Base-by-base conservation (phyloP, 495 filamentous ascomycete genomes). In the Aspergillus haitiensis region DNA sequence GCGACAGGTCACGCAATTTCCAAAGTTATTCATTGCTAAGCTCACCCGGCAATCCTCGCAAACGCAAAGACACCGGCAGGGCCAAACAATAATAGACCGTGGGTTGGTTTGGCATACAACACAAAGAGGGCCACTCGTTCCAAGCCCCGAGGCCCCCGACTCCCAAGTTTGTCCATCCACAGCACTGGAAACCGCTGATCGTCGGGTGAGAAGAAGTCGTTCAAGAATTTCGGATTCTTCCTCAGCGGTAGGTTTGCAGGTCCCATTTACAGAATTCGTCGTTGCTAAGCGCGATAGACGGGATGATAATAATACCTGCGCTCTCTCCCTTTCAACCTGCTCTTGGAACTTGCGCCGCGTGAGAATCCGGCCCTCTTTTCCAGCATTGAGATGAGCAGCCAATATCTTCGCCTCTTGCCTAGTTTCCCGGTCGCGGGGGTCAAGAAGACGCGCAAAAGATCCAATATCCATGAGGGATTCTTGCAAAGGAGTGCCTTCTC, bases 1-100 rank as follows among this genome's bases (percentile, higher is more conserved):
- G 51, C 94, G 81, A 70, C 94, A 98, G 62, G 93, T 97, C 18
- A 97, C 92, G 64, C 94, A 98, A 64, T 88, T 93, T 45, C 91
- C 88, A 67, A 93, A 97, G 72, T 98, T 98, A 66, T 96, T 97
- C 89, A 95, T 90, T 7, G 94, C 94, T 34, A 98, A 81, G 54
- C 88, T 91, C 27, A 98, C 88, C 16, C 94, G 80, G 71, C 94
- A 98, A 55, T 98, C 94, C 68, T 98, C 94, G 67, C 94, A 98
- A 27, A 97, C 78, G 60, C 90, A 92, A 46, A 98, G 80, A 70
- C 94, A 98, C 16, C 95, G 86, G 67, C 94, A 98, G 3, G 94
- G 94, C 95, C 95, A 98, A 4, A 96, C 88, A 55, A 98, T 88
- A 52, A 98, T 88, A 5, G 89, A 96, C 21, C 94, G 82, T 15